Percentiles rank a stretch among this genome's conserved stretches.
Evolutionary conservation across 495 filamentous ascomycete genomes (phyloP).

Genomic region (Tuber calosporum): DNA sequence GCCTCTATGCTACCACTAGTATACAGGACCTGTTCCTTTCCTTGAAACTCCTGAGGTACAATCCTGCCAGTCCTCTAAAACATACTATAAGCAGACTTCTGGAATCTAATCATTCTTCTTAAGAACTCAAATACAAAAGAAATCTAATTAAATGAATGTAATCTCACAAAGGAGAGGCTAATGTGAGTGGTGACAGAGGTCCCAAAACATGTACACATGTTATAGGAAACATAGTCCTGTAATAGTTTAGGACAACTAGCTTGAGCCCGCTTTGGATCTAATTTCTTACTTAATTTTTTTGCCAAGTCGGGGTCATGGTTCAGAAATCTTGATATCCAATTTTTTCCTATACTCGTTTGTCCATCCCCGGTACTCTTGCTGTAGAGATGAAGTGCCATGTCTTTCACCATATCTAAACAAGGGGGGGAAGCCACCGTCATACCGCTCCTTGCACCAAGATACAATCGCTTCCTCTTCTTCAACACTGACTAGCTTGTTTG

Average conservation of each 20-base stretch:
- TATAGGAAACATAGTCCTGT: no score
- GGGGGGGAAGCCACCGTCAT: conserved; percentile 4
- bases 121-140: no score
- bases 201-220: no score
- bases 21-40: no score
- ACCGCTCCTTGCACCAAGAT: not conserved
- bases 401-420: not conserved
- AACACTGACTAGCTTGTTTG: not conserved
- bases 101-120: no score
- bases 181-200: no score
- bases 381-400: not conserved
- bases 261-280: conserved; percentile 10
- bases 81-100: no score
- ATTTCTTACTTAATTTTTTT: conserved; percentile 7
- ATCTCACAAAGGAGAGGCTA: no score
- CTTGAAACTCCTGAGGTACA: no score
- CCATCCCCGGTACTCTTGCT: not conserved
- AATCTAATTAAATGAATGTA: no score
- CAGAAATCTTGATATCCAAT: conserved; percentile 10
- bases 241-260: conserved; percentile 6
- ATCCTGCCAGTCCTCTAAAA: no score
- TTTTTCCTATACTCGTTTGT: not conserved
- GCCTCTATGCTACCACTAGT: no score
- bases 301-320: conserved; percentile 1
- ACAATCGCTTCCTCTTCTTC: conserved; percentile 1